phyloP scores from a whole-genome alignment of 1,284 basidiomycete species.

The Grifola frondosa region DNA sequence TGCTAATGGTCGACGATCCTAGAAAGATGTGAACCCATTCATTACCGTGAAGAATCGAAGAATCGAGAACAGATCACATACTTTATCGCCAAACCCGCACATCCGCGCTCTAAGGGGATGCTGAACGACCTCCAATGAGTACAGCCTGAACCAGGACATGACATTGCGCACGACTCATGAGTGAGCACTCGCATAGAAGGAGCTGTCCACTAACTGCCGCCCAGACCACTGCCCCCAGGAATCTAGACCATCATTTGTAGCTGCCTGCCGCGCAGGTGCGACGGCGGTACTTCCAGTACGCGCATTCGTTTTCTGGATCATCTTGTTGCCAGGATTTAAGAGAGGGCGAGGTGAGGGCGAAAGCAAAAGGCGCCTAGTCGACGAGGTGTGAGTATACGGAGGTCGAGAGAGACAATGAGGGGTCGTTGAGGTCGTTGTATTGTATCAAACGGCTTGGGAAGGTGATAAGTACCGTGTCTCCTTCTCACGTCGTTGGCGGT shows the following conservation, averaged over 20 bases:
- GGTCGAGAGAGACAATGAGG: constrained; percentile 13
- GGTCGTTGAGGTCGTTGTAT: constrained; percentile 18
- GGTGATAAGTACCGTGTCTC: constrained; percentile 4
- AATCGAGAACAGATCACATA: constrained; percentile 33
- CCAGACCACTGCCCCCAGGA: constrained; percentile 47
- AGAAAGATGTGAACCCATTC: constrained; percentile 13
- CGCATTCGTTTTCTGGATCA: constrained; percentile 61
- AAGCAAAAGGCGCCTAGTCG: constrained; percentile 7
- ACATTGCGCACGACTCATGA: constrained; percentile 13
- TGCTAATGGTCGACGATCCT: constrained; percentile 89
- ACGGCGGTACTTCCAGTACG: constrained; percentile 37
- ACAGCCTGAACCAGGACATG: constrained; percentile 51
- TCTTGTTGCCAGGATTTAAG: constrained; percentile 29
- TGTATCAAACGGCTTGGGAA: constrained; percentile 26
- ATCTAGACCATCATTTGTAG: constrained; percentile 26
- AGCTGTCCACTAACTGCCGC: constrained; percentile 52
- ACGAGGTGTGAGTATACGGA: constrained; percentile 4
- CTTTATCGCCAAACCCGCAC: constrained; percentile 95
- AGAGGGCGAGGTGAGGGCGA: constrained; percentile 21
- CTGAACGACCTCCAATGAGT: constrained; percentile 81
- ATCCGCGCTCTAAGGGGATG: constrained; percentile 87
- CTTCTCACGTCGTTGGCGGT: constrained; percentile 22
- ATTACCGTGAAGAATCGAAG: constrained; percentile 8
- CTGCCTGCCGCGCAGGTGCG: constrained; percentile 25
- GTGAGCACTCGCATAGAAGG: constrained; percentile 12